Evolutionary conservation across 1,284 basidiomycete species (phyloP).

Genomic region (Neolentinus lepideus): DNA sequence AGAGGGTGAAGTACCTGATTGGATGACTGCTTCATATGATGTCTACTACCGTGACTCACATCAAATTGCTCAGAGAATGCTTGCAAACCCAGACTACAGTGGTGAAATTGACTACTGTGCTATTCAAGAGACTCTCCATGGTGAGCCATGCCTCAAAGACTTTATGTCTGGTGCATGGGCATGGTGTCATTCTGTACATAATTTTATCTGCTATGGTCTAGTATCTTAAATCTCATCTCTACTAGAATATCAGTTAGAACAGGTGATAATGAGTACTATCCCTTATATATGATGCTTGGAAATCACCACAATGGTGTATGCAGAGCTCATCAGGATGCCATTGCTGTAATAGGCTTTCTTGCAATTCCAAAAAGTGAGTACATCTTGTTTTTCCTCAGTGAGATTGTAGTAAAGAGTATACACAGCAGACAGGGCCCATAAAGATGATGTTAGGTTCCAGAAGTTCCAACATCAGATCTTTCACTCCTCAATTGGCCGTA

Average conservation of each 20-base stretch:
- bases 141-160: background rate
- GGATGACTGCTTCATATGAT: conserved; percentile 4
- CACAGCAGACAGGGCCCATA: conserved; percentile 3
- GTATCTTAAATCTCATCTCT: background rate
- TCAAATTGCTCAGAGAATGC: background rate
- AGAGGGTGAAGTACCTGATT: background rate
- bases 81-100: background rate
- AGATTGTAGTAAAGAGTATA: background rate
- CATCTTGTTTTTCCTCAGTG: background rate
- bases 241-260: conserved; percentile 14
- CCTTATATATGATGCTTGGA: conserved; percentile 13
- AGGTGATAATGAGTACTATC: conserved; percentile 14
- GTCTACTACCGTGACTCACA: conserved; percentile 2
- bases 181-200: conserved; percentile 6
- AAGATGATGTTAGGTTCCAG: conserved; percentile 7
- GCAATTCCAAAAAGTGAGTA: conserved; percentile 5
- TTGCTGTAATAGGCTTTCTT: conserved; percentile 12
- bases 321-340: conserved; percentile 10
- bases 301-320: conserved; percentile 13
- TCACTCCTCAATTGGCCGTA: conserved; percentile 4
- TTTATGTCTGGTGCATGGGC: conserved; percentile 9
- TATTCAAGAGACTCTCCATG: background rate
- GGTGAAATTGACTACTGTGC: conserved; percentile 2
- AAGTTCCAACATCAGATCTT: conserved; percentile 8
- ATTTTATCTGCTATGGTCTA: conserved; percentile 5